Evolutionary conservation across 2,329 filamentous ascomycete genomes (phyloP), one percentile per base, ranked within the genome.

Genomic region (Pyricularia sp.): DNA sequence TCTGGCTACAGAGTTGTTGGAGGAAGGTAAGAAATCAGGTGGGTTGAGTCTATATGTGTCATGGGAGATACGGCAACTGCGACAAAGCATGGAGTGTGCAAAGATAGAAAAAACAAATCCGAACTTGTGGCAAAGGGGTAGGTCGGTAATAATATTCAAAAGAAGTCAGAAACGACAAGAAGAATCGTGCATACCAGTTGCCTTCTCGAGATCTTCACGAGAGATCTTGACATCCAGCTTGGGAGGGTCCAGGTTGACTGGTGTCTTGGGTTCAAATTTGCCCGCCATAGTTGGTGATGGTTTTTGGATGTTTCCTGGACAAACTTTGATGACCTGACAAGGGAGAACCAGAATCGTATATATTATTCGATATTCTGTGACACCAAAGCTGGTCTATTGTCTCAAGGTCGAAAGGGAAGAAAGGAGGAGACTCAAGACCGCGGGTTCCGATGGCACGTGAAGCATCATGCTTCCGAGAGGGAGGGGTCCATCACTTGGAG

Each of bases 161-260:
- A n/a, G 42, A 55, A 55, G 6, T 20, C 42, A 55, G 17, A 6
- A 55, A 20, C 4, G 20, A n/a, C n/a, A n/a, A 65, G 17, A 30
- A 9, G 67, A 6, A 67, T 59, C n/a, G 26, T 31, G 79, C 88
- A 75, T 83, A 97, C 95, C 95, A 77, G 95, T 88, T 74, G 92
- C 93, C 78, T 91, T 90, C 58, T 90, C 84, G 71, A 99, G 85
- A 74, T 94, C 89, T 70, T 95, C 92, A 1, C 85, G 76, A n/a
- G 89, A 89, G 74, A 99, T 97, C 55, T 87, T 86, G 75, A 97
- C 94, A 76, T 93, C 86, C 31, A 65, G 64, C 81, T 96, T 98
- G 17, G 95, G 95, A 55, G 93, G 90, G 69, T 90, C 84, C 70
- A 99, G 87, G 69, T 89, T 81, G 70, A 95, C 90, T 3, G 92